Conservation (phyloP, 78 protist genomes). For the Fonticula alba region DNA sequence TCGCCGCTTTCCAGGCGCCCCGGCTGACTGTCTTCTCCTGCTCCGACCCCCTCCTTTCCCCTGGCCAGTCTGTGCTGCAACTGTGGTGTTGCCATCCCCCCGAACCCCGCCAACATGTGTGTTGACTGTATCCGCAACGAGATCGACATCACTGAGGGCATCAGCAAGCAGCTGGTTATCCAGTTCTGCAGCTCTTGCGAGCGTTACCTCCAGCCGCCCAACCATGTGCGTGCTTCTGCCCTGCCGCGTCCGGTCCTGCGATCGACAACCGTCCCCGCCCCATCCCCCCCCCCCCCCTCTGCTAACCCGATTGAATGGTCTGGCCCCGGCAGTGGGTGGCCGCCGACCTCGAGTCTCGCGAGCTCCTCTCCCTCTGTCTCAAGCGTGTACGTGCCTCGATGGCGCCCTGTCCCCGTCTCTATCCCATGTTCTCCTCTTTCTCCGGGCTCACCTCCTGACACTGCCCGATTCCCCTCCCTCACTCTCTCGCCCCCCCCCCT, state of each 20-base stretch:
- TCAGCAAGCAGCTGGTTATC: conserved; percentile 56
- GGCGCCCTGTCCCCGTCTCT: not conserved
- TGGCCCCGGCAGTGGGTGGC: conserved; percentile 78
- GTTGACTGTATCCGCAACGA: conserved; percentile 65
- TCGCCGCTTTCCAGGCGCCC: too few relatives aligned
- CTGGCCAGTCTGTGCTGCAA: conserved; percentile 35
- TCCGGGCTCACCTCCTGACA: not conserved
- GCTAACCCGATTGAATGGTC: too few relatives aligned
- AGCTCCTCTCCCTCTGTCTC: conserved; percentile 75
- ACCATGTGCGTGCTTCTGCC: too few relatives aligned
- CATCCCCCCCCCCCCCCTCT: too few relatives aligned
- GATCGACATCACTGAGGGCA: conserved; percentile 92
- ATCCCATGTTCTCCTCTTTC: too few relatives aligned
- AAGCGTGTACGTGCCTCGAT: conserved; percentile 16
- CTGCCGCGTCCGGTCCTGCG: too few relatives aligned
- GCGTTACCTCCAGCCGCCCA: conserved; percentile 53
- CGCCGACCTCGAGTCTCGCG: conserved; percentile 71
- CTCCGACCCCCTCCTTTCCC: not conserved
- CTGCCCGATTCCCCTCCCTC: not conserved
- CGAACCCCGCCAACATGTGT: conserved; percentile 94
- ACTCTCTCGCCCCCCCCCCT: not conserved
- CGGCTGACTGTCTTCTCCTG: too few relatives aligned
- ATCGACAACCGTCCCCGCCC: too few relatives aligned
- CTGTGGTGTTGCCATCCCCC: conserved; percentile 56
- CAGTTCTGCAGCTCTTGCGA: conserved; percentile 44